Percentiles rank a stretch among this genome's conserved stretches.
phyloP scores from a whole-genome alignment of 257 asterid genomes.

The Rhazya stricta region DNA sequence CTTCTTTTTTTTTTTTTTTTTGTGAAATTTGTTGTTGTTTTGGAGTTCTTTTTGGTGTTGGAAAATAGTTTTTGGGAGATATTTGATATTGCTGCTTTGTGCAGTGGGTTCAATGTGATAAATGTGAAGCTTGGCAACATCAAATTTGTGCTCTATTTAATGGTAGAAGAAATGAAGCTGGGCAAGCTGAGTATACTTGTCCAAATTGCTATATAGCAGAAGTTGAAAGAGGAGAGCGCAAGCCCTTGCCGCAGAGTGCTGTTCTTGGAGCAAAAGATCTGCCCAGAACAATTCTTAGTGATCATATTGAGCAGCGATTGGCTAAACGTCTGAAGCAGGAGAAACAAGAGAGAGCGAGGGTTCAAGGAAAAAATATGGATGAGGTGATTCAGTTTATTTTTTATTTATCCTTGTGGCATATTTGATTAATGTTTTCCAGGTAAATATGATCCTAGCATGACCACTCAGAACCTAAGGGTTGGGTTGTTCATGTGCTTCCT shows the following conservation, averaged over 20 bases:
- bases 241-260: conserved; percentile 84
- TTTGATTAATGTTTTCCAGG: conserved; percentile 10
- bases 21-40: not conserved
- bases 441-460: conserved; percentile 16
- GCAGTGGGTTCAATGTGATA: conserved; percentile 99
- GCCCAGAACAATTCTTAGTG: conserved; percentile 88
- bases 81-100: conserved; percentile 26
- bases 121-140: conserved; percentile 99
- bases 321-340: conserved; percentile 67
- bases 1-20: not conserved
- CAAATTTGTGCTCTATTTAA: conserved; percentile 96
- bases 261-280: conserved; percentile 99
- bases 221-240: conserved; percentile 92
- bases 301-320: conserved; percentile 83
- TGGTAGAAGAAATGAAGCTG: conserved; percentile 97
- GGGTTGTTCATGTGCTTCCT: not conserved
- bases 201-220: conserved; percentile 88
- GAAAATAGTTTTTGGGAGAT: conserved; percentile 13
- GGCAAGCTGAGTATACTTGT: conserved; percentile 98
- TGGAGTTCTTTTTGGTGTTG: not conserved
- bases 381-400: conserved; percentile 53
- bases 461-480: not conserved
- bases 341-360: conserved; percentile 78
- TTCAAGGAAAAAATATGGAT: conserved; percentile 69
- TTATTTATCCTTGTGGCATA: not conserved